A percentile compares a stretch with the other conserved stretches of the same genome.
Evolutionary conservation across 1,139 yeast genomes (phyloP).

Genomic region (Protomyces lactucae-debilis): DNA sequence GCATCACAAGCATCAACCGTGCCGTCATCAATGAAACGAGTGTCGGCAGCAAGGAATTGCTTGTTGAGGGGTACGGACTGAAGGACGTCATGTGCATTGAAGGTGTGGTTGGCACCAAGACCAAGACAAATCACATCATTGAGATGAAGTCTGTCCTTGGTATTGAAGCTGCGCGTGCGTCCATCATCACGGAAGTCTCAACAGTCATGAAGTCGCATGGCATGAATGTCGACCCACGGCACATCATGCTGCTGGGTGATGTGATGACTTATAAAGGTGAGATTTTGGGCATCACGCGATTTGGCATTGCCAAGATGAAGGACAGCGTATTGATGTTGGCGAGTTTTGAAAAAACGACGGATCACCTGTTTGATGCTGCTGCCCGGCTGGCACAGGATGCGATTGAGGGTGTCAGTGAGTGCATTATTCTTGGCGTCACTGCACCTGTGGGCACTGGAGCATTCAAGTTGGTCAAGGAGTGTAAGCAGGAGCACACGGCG

Average conservation of each 20-base stretch:
- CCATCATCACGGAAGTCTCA: constrained; percentile 90
- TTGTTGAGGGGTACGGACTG: constrained; percentile 96
- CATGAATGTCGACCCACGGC: constrained; percentile 99
- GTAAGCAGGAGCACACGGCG: constrained; percentile 24
- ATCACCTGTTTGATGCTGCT: constrained; percentile 96
- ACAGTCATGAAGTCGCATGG: constrained; percentile 99
- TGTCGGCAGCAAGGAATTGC: constrained; percentile 40
- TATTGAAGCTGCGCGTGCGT: constrained; percentile 93
- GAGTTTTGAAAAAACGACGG: constrained; percentile 96
- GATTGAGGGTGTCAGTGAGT: constrained; percentile 96
- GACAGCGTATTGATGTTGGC: constrained; percentile 96
- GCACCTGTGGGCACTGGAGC: constrained; percentile 98
- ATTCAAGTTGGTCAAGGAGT: constrained; percentile 55
- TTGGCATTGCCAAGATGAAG: constrained; percentile 97
- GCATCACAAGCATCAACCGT: constrained; percentile 81
- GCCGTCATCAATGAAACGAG: constrained; percentile 83
- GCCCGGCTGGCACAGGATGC: constrained; percentile 94
- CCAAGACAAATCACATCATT: constrained; percentile 84
- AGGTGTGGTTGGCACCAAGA: constrained; percentile 85
- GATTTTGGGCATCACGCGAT: constrained; percentile 94
- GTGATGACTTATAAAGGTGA: constrained; percentile 99
- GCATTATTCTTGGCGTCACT: constrained; percentile 95
- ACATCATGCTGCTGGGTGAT: constrained; percentile 92
- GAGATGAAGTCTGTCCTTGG: constrained; percentile 90
- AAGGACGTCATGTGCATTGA: constrained; percentile 96